These are phyloP conservation scores for Pleurozium schreberi DNA, from an alignment of 225 moss, liverwort and hornwort genomes.

Conservation along the genomic window DNA sequence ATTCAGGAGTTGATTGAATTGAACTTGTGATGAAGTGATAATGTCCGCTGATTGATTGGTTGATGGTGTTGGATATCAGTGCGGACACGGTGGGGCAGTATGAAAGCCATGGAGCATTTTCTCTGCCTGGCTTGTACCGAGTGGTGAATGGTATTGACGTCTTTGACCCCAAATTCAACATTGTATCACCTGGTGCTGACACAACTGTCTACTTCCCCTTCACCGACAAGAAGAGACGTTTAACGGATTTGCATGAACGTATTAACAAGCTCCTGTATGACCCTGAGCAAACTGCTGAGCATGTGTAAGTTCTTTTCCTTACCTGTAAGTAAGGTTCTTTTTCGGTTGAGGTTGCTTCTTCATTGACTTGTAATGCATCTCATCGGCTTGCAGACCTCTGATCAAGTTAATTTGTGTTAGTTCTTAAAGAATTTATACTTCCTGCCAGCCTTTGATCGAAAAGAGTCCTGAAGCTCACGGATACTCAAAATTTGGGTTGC, in stretches of 20 bases:
- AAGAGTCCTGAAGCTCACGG: neutral
- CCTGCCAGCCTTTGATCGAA: neutral
- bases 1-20: neutral
- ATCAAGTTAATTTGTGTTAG: neutral
- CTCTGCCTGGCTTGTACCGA: conserved; percentile 82
- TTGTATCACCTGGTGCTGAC: conserved; percentile 90
- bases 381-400: neutral
- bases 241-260: conserved; percentile 47
- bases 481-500: neutral
- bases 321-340: neutral
- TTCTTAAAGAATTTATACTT: neutral
- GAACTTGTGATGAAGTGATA: neutral
- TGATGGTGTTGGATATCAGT: conserved; percentile 24
- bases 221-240: conserved; percentile 48
- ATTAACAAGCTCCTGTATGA: conserved; percentile 65
- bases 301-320: conserved; percentile 38
- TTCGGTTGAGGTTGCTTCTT: neutral
- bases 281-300: conserved; percentile 64
- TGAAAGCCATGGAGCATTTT: conserved; percentile 76
- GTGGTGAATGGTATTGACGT: conserved; percentile 89
- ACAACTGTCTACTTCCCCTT: conserved; percentile 69
- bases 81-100: conserved; percentile 75
- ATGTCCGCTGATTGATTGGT: neutral
- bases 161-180: conserved; percentile 96
- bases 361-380: neutral